These are phyloP conservation scores for Pestalotiopsis fici DNA, from an alignment of 2,329 filamentous ascomycete genomes.

Conservation along the genomic window DNA sequence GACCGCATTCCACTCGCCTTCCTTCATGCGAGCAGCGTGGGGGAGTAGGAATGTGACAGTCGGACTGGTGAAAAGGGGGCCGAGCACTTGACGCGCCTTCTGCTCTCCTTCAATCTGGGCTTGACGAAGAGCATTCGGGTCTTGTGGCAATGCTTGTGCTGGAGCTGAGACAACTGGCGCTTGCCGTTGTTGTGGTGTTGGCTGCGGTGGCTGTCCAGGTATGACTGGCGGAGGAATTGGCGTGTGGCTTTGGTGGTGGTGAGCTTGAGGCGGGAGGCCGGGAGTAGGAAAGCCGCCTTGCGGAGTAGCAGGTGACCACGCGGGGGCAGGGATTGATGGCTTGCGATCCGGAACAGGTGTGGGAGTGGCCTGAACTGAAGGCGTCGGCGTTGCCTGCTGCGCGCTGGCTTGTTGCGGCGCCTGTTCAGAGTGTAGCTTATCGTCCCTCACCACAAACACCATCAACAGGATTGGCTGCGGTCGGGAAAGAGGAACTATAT, in stretches of 20 bases:
- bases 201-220: constrained; percentile 27
- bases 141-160: constrained; percentile 15
- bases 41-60: constrained; percentile 71
- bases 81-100: constrained; percentile 64
- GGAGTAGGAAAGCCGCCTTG: constrained; percentile 33
- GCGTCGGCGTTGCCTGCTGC: constrained; percentile 25
- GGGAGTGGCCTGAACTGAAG: constrained; percentile 12
- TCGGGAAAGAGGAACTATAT: constrained; percentile 71
- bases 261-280: constrained; percentile 16
- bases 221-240: constrained; percentile 32
- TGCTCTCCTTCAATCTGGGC: constrained; percentile 53
- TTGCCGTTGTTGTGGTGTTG: constrained; percentile 17
- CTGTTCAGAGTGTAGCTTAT: constrained; percentile 36
- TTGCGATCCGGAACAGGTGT: constrained; percentile 39
- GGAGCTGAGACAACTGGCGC: constrained; percentile 21
- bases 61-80: constrained; percentile 60
- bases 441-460: constrained; percentile 80
- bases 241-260: constrained; percentile 29
- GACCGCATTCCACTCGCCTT: constrained; percentile 75
- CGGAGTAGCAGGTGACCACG: constrained; percentile 55
- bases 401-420: constrained; percentile 14
- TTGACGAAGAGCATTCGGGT: constrained; percentile 39
- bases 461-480: constrained; percentile 78
- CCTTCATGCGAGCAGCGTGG: constrained; percentile 67
- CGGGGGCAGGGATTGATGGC: constrained; percentile 49